A percentile compares a stretch with the other conserved stretches of the same genome.
Conservation (phyloP, 2,329 filamentous ascomycete genomes). For the Diaporthe sp. region DNA sequence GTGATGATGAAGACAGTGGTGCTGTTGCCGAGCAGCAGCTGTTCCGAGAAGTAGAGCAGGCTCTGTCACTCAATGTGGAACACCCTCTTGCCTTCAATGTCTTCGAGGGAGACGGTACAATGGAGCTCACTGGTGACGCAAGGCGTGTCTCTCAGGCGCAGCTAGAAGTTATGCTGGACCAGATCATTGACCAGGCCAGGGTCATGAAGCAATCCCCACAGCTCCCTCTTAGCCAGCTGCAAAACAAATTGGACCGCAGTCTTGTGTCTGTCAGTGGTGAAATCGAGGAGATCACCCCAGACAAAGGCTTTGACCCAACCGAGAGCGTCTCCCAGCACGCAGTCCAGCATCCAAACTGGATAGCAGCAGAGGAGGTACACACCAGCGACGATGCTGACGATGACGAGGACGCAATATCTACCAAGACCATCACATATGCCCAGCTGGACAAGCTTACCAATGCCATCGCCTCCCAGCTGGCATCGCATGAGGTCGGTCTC, state of each 20-base stretch:
- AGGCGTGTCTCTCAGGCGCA: slow-evolving; percentile 43
- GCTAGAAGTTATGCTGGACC: slow-evolving; percentile 45
- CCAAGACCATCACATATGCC: slow-evolving; percentile 71
- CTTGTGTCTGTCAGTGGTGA: slow-evolving; percentile 39
- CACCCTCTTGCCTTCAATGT: slow-evolving; percentile 57
- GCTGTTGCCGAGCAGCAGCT: slow-evolving; percentile 22
- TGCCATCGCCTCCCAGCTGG: slow-evolving; percentile 61
- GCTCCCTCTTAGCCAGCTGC: slow-evolving; percentile 40
- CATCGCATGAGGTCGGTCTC: slow-evolving; percentile 47
- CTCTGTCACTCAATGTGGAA: slow-evolving; percentile 54
- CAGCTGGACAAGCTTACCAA: slow-evolving; percentile 70
- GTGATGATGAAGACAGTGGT: background rate
- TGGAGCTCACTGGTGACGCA: slow-evolving; percentile 46
- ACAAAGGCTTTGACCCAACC: slow-evolving; percentile 45
- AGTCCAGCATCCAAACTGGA: slow-evolving; percentile 59
- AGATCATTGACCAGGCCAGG: slow-evolving; percentile 43
- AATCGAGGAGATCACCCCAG: slow-evolving; percentile 23
- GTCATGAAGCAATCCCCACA: slow-evolving; percentile 42
- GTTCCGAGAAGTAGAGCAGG: slow-evolving; percentile 50
- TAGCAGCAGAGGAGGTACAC: slow-evolving; percentile 68
- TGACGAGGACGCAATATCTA: slow-evolving; percentile 53
- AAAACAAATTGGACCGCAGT: slow-evolving; percentile 35
- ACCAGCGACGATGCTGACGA: slow-evolving; percentile 55
- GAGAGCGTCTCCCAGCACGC: slow-evolving; percentile 59
- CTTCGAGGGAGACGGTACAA: slow-evolving; percentile 45